Conservation (phyloP, 495 filamentous ascomycete species). For the Massariosphaeria phaeospora region DNA sequence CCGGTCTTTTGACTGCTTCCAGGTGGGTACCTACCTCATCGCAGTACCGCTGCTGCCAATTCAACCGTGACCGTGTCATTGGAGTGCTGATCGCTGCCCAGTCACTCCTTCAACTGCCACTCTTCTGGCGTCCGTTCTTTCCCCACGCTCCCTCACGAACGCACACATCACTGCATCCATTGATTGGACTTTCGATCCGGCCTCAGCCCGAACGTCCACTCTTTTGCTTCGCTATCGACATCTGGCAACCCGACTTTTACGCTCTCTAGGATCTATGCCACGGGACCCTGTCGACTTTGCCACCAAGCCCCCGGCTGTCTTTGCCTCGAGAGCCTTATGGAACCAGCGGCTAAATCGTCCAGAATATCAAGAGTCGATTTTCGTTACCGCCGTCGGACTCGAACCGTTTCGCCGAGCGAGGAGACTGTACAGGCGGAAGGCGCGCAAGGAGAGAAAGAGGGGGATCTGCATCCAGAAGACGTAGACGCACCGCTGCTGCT, state of each 20-base stretch:
- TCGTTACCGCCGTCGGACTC: constrained; percentile 17
- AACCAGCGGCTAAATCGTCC: constrained; percentile 4
- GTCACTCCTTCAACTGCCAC: constrained; percentile 27
- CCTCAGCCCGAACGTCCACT: constrained; percentile 21
- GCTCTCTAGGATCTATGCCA: constrained; percentile 21
- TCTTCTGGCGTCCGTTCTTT: constrained; percentile 32
- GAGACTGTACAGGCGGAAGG: background rate
- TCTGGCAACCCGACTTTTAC: constrained; percentile 5
- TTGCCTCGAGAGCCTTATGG: constrained; percentile 17
- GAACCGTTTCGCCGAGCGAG: constrained; percentile 1
- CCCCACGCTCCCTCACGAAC: constrained; percentile 17
- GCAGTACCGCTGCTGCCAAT: constrained; percentile 2
- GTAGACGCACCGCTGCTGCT: constrained; percentile 16
- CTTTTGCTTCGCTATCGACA: constrained; percentile 18
- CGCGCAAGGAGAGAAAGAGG: constrained; percentile 10
- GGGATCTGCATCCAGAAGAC: constrained; percentile 1
- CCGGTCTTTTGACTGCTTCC: constrained; percentile 14
- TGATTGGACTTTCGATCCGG: constrained; percentile 26
- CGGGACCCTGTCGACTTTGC: constrained; percentile 9
- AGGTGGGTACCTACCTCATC: constrained; percentile 17
- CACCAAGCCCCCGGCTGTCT: constrained; percentile 17
- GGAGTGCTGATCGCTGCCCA: constrained; percentile 25
- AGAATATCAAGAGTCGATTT: constrained; percentile 28
- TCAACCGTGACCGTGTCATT: constrained; percentile 15
- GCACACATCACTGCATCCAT: constrained; percentile 23